Evolutionary conservation across 2,329 filamentous ascomycete genomes (phyloP), one percentile per base, ranked within the genome.

Genomic region (Thelonectria blattea): DNA sequence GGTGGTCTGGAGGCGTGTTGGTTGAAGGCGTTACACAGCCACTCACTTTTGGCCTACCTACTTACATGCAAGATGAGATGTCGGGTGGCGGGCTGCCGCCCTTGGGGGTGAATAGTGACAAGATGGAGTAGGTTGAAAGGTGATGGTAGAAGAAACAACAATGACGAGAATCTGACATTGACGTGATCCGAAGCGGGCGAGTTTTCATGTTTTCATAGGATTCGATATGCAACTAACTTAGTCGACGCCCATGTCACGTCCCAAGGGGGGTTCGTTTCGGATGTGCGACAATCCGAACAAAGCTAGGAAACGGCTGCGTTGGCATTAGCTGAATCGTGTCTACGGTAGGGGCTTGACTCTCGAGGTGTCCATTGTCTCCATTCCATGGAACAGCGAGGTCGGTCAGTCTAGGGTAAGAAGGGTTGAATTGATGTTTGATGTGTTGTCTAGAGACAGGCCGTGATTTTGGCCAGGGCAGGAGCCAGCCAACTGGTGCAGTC

Each of bases 1-100:
- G 7, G 76, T 80, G 14, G 4, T 32, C 37, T 32, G 52, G 10
- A 30, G 9, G 20, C 15, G 18, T 42, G 32, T 14, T 41, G 22
- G 22, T 46, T 43, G 45, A 30, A 15, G 22, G 27, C 22, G n/a
- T 43, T 37, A 49, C 8, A 15, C 32, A 32, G 20, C 53, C 32
- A 48, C 20, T 17, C 32, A 48, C 20, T 17, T n/a, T 37, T 14
- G 15, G 34, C 12, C 34, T 3, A 43, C 12, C 34, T 3, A 43
- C 22, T 52, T 17, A 34, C 50, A 52, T 37, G 34, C 15, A 11
- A 37, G 34, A 34, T 11, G 15, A 14, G 15, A 15, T 8, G 34
- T 11, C 11, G 11, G 7, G 22, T 24, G 22, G 22, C 22, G 6
- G n/a, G 22, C 22, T 24, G 6, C 22, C 22, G 22, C 3, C 22